Percentiles rank a stretch among this genome's conserved stretches.
phyloP scores from a whole-genome alignment of 495 filamentous ascomycete genomes.

The Penicillium malachiteum region DNA sequence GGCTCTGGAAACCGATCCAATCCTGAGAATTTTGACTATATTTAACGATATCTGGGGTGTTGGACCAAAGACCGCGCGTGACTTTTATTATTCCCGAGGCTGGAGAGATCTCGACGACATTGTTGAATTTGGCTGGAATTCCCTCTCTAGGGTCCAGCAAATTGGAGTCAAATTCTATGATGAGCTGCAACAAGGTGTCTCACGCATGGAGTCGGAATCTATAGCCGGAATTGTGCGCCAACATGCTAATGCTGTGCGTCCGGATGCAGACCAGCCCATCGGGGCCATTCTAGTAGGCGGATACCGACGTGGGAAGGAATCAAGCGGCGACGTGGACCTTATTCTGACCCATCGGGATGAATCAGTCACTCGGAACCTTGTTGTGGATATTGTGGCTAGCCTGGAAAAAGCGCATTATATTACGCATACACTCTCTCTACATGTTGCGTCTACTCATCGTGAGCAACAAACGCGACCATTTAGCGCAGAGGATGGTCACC shows the following conservation, averaged over 20 bases:
- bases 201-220: conserved; percentile 68
- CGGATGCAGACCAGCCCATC: conserved; percentile 46
- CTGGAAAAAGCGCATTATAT: conserved; percentile 70
- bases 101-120: conserved; percentile 83
- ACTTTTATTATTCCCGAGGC: conserved; percentile 75
- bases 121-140: conserved; percentile 77
- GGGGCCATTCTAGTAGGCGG: conserved; percentile 79
- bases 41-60: conserved; percentile 91
- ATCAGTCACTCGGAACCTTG: conserved; percentile 58
- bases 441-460: conserved; percentile 62
- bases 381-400: conserved; percentile 64
- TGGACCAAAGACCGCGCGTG: conserved; percentile 74
- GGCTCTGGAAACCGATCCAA: conserved; percentile 62
- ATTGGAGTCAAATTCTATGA: conserved; percentile 97
- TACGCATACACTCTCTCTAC: conserved; percentile 76
- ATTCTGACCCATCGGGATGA: conserved; percentile 79
- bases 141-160: conserved; percentile 76
- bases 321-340: conserved; percentile 80
- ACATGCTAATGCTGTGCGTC: conserved; percentile 56
- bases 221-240: conserved; percentile 62
- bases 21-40: conserved; percentile 58
- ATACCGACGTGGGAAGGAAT: conserved; percentile 76
- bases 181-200: conserved; percentile 71
- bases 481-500: conserved; percentile 32
- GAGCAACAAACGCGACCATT: conserved; percentile 67